These are phyloP conservation scores for Tolypocladium nubicola DNA, from an alignment of 2,329 filamentous ascomycete species.

Conservation along the genomic window DNA sequence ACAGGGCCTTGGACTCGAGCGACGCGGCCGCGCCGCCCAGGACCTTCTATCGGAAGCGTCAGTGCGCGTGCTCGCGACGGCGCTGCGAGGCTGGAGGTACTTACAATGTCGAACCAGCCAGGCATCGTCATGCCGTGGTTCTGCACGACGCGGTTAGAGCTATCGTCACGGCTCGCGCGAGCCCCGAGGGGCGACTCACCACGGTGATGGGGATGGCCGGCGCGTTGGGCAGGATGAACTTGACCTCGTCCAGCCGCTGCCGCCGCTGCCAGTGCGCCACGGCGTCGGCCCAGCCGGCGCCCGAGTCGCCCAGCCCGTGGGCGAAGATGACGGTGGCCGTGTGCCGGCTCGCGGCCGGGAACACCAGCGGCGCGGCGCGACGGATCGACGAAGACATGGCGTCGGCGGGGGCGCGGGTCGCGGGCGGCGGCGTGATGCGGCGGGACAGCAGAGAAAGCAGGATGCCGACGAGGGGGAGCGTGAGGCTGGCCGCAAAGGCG, in stretches of 20 bases:
- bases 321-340: slow-evolving; percentile 92
- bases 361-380: slow-evolving; percentile 48
- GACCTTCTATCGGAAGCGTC: slow-evolving; percentile 14
- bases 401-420: not conserved
- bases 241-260: slow-evolving; percentile 74
- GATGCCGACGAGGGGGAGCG: not conserved
- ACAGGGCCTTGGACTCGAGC: not conserved
- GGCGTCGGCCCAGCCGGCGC: slow-evolving; percentile 67
- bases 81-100: slow-evolving; percentile 4
- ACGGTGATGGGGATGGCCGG: slow-evolving; percentile 76
- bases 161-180: not conserved
- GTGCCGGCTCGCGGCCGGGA: slow-evolving; percentile 72
- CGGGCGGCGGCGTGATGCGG: not conserved
- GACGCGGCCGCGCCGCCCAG: slow-evolving; percentile 19
- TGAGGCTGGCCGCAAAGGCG: not conserved
- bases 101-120: slow-evolving; percentile 75
- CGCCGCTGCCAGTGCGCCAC: slow-evolving; percentile 81
- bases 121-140: slow-evolving; percentile 74
- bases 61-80: not conserved
- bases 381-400: slow-evolving; percentile 15
- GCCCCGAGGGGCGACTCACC: slow-evolving; percentile 15
- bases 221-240: slow-evolving; percentile 90
- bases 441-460: not conserved
- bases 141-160: slow-evolving; percentile 24
- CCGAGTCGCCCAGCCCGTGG: slow-evolving; percentile 83